Percentiles rank a stretch among this genome's conserved stretches.
These are phyloP conservation scores for Claviceps fusiformis DNA, from an alignment of 2,329 filamentous ascomycete genomes.

Conservation along the genomic window DNA sequence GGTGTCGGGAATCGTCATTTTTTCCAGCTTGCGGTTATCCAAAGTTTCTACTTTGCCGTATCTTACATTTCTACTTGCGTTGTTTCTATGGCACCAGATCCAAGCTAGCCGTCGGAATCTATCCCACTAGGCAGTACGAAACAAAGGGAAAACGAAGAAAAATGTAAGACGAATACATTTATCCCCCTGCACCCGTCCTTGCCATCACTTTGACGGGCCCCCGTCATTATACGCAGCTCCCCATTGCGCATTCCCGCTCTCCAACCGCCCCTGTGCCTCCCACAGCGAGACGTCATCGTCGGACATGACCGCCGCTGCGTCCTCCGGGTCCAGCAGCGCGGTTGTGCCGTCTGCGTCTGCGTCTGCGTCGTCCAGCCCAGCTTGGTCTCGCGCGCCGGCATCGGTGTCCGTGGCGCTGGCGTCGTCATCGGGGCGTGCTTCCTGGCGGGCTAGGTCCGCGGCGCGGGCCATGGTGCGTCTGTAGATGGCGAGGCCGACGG, in stretches of 20 bases:
- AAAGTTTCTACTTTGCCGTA: too few species aligned
- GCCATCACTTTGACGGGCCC: background rate
- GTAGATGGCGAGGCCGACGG: conserved; percentile 79
- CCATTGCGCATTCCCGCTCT: conserved; percentile 14
- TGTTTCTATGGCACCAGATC: too few species aligned
- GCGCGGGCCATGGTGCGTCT: conserved; percentile 51
- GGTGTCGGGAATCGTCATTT: too few species aligned
- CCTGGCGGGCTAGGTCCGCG: conserved; percentile 39
- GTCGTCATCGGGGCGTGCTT: conserved; percentile 20
- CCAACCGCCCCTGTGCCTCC: conserved; percentile 27
- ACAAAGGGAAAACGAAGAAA: too few species aligned
- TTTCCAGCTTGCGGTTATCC: too few species aligned
- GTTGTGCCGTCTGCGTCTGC: conserved; percentile 7
- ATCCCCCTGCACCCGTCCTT: background rate
- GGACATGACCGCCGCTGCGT: conserved; percentile 40
- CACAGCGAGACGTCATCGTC: conserved; percentile 47
- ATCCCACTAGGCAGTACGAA: too few species aligned
- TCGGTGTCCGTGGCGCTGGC: too few species aligned
- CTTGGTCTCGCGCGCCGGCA: conserved; percentile 8
- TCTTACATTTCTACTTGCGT: too few species aligned
- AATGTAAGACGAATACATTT: too few species aligned
- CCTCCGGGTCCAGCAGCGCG: conserved; percentile 31
- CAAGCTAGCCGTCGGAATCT: too few species aligned
- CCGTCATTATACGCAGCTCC: conserved; percentile 19
- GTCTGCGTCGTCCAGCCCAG: conserved; percentile 24